Conservation (phyloP, 106 monocot genomes). For the Acorus gramineus region DNA sequence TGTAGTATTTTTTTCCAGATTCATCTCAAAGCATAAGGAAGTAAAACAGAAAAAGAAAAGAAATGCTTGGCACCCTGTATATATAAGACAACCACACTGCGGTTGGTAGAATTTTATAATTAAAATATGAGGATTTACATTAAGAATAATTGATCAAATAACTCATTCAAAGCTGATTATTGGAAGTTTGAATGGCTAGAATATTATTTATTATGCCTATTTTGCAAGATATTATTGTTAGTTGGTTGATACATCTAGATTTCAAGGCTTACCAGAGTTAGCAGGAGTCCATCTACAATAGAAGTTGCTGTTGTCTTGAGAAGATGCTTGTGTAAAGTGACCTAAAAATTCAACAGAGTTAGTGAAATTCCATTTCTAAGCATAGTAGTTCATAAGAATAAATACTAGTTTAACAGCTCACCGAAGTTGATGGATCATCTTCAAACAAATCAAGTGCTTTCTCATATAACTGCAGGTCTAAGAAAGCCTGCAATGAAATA, state of each 20-base stretch:
- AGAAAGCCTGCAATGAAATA: slow-evolving; percentile 35
- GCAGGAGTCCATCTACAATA: slow-evolving; percentile 57
- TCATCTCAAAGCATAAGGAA: too few species aligned
- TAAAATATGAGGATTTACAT: too few species aligned
- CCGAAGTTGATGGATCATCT: slow-evolving; percentile 73
- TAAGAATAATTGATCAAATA: too few species aligned
- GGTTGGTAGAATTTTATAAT: too few species aligned
- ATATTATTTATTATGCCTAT: too few species aligned
- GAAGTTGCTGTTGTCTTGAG: slow-evolving; percentile 62
- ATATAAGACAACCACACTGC: neutral
- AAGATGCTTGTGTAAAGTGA: slow-evolving; percentile 82
- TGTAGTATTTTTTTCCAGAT: too few species aligned
- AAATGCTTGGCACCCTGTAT: slow-evolving; percentile 14
- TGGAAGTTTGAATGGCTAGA: too few species aligned
- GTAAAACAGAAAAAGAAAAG: slow-evolving; percentile 6
- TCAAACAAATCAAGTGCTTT: slow-evolving; percentile 78
- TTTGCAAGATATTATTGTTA: too few species aligned
- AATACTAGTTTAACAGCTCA: slow-evolving; percentile 19
- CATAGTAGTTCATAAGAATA: neutral
- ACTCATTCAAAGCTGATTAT: too few species aligned
- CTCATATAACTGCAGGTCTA: slow-evolving; percentile 87
- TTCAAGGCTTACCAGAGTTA: slow-evolving; percentile 39
- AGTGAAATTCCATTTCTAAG: neutral
- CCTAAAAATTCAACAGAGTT: slow-evolving; percentile 16
- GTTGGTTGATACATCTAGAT: neutral